Base-by-base conservation (phyloP, 129 eudicot species). In the Arctium lappa region DNA sequence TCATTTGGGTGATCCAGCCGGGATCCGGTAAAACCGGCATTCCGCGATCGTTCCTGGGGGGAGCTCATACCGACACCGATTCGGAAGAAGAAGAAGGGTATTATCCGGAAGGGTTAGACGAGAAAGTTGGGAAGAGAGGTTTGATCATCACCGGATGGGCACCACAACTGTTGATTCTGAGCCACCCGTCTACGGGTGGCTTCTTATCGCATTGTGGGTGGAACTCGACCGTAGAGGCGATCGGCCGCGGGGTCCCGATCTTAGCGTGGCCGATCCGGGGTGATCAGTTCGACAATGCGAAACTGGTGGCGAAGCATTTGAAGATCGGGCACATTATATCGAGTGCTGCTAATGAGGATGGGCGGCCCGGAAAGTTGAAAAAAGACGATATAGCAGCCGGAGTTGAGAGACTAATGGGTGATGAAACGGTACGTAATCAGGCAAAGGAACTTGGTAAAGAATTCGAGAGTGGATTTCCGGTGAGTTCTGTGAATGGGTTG, bases 181-280 rank as follows among this genome's bases (percentile, higher is more conserved):
- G 97, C 82, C 98, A 94, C 73, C 92, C 93, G 0, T 89, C 97
- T 1, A 85, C 91, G 0, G 97, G 97, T 5, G 97, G 95, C 15
- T 94, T 94, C 78, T 40, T 94, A 34, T 92, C 98, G 1, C 98
- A 90, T 68, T 94, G 98, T 16, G 98, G 98, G 56, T 94, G 98
- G 98, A 94, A 94, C 85, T 94, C 98, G 4, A 92, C 97, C 3
- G 82, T 85, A 3, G 98, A 94, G 77, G 92, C 94, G 0, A 87
- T 93, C 11, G 97, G 94, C 30, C 85, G 90, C 3, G 96, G 98
- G 62, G 84, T 89, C n/a, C 96, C 97, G 31, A 66, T 93, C 29
- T 74, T 93, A 84, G 92, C 92, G 13, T 93, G 97, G 97, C 94
- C 97, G 4, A 79, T 93, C 1, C 74, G 96, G 75, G 94, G 96